Evolutionary conservation across 1,139 yeast species (phyloP).

Genomic region (Yamadazyma songkhlaensis): DNA sequence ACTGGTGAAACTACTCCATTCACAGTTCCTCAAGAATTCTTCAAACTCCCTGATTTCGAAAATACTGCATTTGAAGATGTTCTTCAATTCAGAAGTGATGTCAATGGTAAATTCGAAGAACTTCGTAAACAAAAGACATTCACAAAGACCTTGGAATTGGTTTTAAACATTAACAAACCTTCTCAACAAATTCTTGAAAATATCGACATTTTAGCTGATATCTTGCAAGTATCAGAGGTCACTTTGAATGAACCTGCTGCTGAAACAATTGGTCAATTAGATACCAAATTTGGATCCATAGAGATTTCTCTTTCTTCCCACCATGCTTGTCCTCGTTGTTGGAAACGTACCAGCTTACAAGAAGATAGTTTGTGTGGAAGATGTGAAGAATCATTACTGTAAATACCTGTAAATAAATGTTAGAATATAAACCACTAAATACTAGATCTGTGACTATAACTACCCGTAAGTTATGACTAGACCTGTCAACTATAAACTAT

Average conservation of each 20-base stretch:
- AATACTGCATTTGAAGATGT: background rate
- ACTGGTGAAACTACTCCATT: slow-evolving; percentile 49
- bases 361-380: slow-evolving; percentile 62
- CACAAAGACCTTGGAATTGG: slow-evolving; percentile 64
- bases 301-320: slow-evolving; percentile 30
- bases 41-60: slow-evolving; percentile 24
- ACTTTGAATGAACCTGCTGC: slow-evolving; percentile 22
- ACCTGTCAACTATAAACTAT: slow-evolving; percentile 5
- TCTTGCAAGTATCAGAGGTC: slow-evolving; percentile 66
- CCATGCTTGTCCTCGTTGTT: slow-evolving; percentile 86
- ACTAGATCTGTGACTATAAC: too few relatives aligned
- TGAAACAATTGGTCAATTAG: slow-evolving; percentile 11
- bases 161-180: slow-evolving; percentile 4
- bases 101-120: slow-evolving; percentile 40
- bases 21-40: slow-evolving; percentile 36
- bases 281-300: slow-evolving; percentile 15
- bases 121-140: slow-evolving; percentile 35
- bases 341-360: slow-evolving; percentile 66
- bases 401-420: slow-evolving; percentile 2
- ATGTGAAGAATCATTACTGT: slow-evolving; percentile 43
- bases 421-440: too few relatives aligned
- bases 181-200: slow-evolving; percentile 34
- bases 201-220: slow-evolving; percentile 44
- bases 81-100: slow-evolving; percentile 46
- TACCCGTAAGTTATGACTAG: too few relatives aligned